Conservation (phyloP, 2,329 filamentous ascomycete species). For the Exophiala sideris region DNA sequence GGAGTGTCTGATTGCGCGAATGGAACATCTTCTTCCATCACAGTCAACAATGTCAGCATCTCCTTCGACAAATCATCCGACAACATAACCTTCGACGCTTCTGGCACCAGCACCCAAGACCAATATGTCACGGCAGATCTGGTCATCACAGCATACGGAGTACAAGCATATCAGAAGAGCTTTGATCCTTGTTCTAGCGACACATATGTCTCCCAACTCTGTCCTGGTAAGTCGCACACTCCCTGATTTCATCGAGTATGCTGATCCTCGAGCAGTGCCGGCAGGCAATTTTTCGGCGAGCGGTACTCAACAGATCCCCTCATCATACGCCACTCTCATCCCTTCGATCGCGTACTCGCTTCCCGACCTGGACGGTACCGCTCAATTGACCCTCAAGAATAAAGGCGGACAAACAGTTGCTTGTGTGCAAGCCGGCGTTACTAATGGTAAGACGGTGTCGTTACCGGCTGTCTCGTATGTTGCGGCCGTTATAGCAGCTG, state of each 20-base stretch:
- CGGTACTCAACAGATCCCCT: slow-evolving; percentile 69
- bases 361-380: slow-evolving; percentile 83
- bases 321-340: slow-evolving; percentile 68
- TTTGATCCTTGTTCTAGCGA: slow-evolving; percentile 77
- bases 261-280: slow-evolving; percentile 56
- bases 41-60: slow-evolving; percentile 71
- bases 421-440: slow-evolving; percentile 76
- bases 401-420: slow-evolving; percentile 65
- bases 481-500: slow-evolving; percentile 80
- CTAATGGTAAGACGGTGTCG: slow-evolving; percentile 80
- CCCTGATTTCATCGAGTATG: neutral
- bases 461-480: slow-evolving; percentile 76
- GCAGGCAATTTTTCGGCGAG: slow-evolving; percentile 68
- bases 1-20: slow-evolving; percentile 71
- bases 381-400: slow-evolving; percentile 70
- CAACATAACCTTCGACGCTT: slow-evolving; percentile 74
- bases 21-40: slow-evolving; percentile 55
- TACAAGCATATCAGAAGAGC: slow-evolving; percentile 68
- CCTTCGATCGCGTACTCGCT: slow-evolving; percentile 85
- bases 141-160: slow-evolving; percentile 79
- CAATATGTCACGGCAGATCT: slow-evolving; percentile 80
- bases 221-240: slow-evolving; percentile 64
- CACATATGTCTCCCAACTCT: slow-evolving; percentile 70
- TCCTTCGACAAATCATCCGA: slow-evolving; percentile 73
- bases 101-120: slow-evolving; percentile 66